Evolutionary conservation across 2,329 filamentous ascomycete genomes (phyloP).

Genomic region (Beauveria sp.): DNA sequence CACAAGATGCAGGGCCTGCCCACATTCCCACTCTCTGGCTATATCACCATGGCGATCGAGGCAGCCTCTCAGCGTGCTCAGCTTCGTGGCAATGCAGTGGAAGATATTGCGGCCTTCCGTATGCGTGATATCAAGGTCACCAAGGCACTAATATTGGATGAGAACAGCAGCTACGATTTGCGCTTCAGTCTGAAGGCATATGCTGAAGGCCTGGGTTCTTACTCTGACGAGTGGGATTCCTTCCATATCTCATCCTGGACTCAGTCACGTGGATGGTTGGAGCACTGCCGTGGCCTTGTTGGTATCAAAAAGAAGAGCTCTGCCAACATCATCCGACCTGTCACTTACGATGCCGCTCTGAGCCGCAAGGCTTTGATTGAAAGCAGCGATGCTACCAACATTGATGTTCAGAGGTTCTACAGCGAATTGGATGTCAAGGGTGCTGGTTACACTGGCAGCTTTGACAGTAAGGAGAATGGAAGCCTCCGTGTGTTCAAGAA

Average conservation of each 20-base stretch:
- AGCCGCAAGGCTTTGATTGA: slow-evolving; percentile 12
- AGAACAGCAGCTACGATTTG: slow-evolving; percentile 19
- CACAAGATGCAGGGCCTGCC: slow-evolving; percentile 50
- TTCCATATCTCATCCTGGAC: slow-evolving; percentile 50
- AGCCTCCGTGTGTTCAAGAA: slow-evolving; percentile 14
- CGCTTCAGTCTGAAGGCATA: slow-evolving; percentile 19
- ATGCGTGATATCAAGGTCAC: slow-evolving; percentile 21
- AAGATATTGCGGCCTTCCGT: slow-evolving; percentile 15
- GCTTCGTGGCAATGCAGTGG: slow-evolving; percentile 16
- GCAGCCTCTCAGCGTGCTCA: slow-evolving; percentile 31
- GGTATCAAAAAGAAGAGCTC: slow-evolving; percentile 23
- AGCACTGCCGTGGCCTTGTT: slow-evolving; percentile 50
- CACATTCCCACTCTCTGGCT: slow-evolving; percentile 48
- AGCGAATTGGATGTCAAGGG: slow-evolving; percentile 18
- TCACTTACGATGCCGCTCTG: slow-evolving; percentile 13
- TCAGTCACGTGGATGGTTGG: slow-evolving; percentile 44
- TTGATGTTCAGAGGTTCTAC: slow-evolving; percentile 19
- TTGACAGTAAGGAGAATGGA: slow-evolving; percentile 13
- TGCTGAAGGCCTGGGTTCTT: slow-evolving; percentile 21
- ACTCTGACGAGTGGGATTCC: slow-evolving; percentile 43
- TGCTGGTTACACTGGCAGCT: slow-evolving; percentile 20
- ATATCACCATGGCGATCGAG: slow-evolving; percentile 43
- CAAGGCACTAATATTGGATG: slow-evolving; percentile 21
- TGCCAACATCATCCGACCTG: slow-evolving; percentile 15
- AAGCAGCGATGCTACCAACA: neutral